Evolutionary conservation across 805 yeast genomes (phyloP), one percentile per base, ranked within the genome.

Genomic region (Wickerhamiella brachini): DNA sequence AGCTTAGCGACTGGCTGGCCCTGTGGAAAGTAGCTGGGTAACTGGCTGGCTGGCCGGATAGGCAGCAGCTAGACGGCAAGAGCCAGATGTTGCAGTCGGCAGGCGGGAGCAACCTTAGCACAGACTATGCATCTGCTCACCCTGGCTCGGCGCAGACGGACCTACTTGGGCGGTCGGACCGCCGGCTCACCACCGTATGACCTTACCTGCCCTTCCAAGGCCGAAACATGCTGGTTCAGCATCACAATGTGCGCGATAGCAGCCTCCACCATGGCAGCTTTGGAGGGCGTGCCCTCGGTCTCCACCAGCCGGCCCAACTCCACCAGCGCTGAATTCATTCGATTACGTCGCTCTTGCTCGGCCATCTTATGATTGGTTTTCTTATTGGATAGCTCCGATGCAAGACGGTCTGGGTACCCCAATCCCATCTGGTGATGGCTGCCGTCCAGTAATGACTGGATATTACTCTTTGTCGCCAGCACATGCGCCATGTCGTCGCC

Each of bases 261-360:
- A 61, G 87, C 71, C 65, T 90, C 98, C 2, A 93, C 96, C 0
- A 97, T 90, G 2, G 95, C 88, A 1, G 97, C 97, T 62, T 90
- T 90, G 24, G 94, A 82, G 0, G 94, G 94, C 34, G 85, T 81
- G 15, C 47, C 49, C 2, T 52, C 15, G 43, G 45, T 50, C 39
- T 54, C 57, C 21, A 90, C 74, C 54, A 87, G 67, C 9, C 71
- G 59, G 8, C 82, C 81, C 53, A 90, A 70, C 44, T 85, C 95
- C 44, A 78, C 79, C 29, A 90, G 80, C 0, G 97, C 97, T 51
- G 72, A 69, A 65, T 93, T 93, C 81, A 90, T 83, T 55, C 98
- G 73, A 65, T 90, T 89, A 59, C 98, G 76, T 49, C 98, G 75
- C 15, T 95, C 97, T 66, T 93, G 97, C 67, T 90, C 98, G 0